These are phyloP conservation scores for Alternaria tenuissima DNA, from an alignment of 2,329 filamentous ascomycete genomes.

Conservation along the genomic window DNA sequence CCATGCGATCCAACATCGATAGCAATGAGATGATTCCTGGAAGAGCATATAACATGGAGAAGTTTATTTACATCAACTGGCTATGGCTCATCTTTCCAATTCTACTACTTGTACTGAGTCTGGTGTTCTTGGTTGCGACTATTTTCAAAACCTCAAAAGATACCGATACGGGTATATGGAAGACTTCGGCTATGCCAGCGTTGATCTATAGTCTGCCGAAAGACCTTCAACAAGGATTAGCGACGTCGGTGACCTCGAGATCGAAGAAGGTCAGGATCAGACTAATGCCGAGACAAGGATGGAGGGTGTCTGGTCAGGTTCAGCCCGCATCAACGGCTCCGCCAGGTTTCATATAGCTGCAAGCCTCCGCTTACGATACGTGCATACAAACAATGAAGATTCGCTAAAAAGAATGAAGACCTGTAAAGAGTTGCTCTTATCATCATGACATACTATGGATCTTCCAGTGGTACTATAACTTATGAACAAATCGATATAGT, in stretches of 20 bases:
- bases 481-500: no score
- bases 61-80: no score
- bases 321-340: background rate
- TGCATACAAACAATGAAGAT: no score
- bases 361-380: background rate
- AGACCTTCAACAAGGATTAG: slow-evolving; percentile 8
- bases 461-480: no score
- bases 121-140: slow-evolving; percentile 36
- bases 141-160: slow-evolving; percentile 32
- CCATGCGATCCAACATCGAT: no score
- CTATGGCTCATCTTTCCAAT: slow-evolving; percentile 42
- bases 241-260: background rate
- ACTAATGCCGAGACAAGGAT: slow-evolving; percentile 25
- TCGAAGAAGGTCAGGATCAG: slow-evolving; percentile 14
- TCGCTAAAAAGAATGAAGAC: no score
- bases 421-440: no score
- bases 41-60: no score
- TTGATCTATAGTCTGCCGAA: slow-evolving; percentile 38
- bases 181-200: slow-evolving; percentile 42
- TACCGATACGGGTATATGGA: slow-evolving; percentile 32
- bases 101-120: slow-evolving; percentile 24
- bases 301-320: slow-evolving; percentile 30
- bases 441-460: no score
- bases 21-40: no score
- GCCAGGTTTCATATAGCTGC: slow-evolving; percentile 3